Evolutionary conservation across 2,329 filamentous ascomycete genomes (phyloP).

Genomic region (Penicillium crustosum): DNA sequence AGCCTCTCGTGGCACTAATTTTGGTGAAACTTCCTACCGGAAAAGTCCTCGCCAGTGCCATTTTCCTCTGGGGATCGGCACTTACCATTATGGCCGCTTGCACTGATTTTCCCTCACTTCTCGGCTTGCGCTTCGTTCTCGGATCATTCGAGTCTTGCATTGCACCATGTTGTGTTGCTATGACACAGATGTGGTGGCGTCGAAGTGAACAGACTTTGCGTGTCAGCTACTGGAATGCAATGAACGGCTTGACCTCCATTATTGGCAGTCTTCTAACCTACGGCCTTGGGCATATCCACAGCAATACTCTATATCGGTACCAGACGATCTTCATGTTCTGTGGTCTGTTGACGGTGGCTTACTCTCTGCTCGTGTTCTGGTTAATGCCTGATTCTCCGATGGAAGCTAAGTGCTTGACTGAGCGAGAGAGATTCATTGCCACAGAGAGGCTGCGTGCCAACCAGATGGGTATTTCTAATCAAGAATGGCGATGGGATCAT

Average conservation of each 20-base stretch:
- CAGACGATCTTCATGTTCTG: conserved; percentile 58
- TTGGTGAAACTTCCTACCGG: conserved; percentile 48
- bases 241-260: conserved; percentile 61
- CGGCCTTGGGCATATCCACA: conserved; percentile 59
- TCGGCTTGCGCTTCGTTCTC: conserved; percentile 48
- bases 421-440: conserved; percentile 39
- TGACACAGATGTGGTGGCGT: conserved; percentile 64
- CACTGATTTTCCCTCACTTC: conserved; percentile 48
- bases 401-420: conserved; percentile 49
- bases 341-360: conserved; percentile 52
- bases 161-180: conserved; percentile 56
- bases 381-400: conserved; percentile 54
- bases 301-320: conserved; percentile 37
- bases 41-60: conserved; percentile 54
- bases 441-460: conserved; percentile 57
- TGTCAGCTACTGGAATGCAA: conserved; percentile 60
- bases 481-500: conserved; percentile 54
- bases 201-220: conserved; percentile 59
- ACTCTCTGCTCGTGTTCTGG: conserved; percentile 48
- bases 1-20: conserved; percentile 55
- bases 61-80: conserved; percentile 55
- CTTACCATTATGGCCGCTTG: conserved; percentile 55
- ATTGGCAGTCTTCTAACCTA: conserved; percentile 59
- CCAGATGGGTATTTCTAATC: conserved; percentile 56
- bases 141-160: conserved; percentile 40